Evolutionary conservation across 305 asterid species (phyloP), one percentile per base, ranked within the genome.

Genomic region (Solanum hybrid): DNA sequence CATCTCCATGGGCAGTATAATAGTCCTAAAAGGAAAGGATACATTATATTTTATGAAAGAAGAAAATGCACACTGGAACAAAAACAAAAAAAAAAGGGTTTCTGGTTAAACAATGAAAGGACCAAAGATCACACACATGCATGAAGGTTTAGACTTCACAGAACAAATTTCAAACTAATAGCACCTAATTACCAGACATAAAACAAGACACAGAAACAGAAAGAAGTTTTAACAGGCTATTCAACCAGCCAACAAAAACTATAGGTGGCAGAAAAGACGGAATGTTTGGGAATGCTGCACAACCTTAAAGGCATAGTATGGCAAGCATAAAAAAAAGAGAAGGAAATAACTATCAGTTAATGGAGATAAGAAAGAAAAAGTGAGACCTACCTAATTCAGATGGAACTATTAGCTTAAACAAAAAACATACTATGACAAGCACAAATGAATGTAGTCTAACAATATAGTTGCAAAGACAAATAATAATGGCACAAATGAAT

Each of bases 1-100:
- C 94, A 37, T 97, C 98, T 13, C 99, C 99, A 91, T 97, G 99
- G n/a, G 96, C 93, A 6, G 99, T 97, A 86, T 94, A 97, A 90
- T 96, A 97, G 88, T 96, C 99, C 98, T 97, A 94, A 88, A 89
- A 31, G 90, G 35, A 31, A 24, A 34, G 84, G 35, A 78, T 24
- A 15, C 66, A 36, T 27, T 34, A 71, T 26, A 72, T 14, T 27
- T 32, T 14, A 89, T 12, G 17, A 64, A 19, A 34, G 79, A 38
- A 80, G 42, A 64, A 78, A 79, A 56, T 88, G 40, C 38, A 73
- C 66, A 32, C 38, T 45, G 72, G 29, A 9, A 45, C 17, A 36
- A 27, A 5, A 82, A 19, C 72, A 29, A 45, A 80, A 37, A 7
- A 80, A 37, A 24, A 26, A 26, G 0, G 36, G 69, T 8, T 40